phyloP scores from a whole-genome alignment of 1,284 basidiomycete genomes.

The Cryptococcus jaspeensis region DNA sequence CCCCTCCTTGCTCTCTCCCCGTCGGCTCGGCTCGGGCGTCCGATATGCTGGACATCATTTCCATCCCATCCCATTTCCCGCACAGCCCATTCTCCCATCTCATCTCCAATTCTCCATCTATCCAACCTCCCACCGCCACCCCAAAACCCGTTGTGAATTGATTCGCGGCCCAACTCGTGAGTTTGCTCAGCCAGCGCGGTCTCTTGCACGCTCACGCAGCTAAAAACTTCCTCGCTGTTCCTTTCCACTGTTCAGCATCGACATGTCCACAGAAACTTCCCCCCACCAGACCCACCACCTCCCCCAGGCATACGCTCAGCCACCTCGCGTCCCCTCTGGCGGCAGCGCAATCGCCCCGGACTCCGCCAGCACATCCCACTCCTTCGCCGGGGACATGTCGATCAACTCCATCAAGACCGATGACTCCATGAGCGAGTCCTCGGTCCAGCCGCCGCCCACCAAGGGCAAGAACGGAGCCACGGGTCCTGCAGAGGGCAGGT shows the following conservation, averaged over 20 bases:
- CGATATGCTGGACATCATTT: too few relatives aligned
- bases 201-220: too few relatives aligned
- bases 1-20: too few relatives aligned
- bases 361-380: slow-evolving; percentile 8
- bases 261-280: slow-evolving; percentile 21
- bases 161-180: too few relatives aligned
- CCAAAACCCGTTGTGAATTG: too few relatives aligned
- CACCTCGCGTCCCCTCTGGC: not conserved
- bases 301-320: not conserved
- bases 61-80: too few relatives aligned
- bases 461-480: slow-evolving; percentile 49
- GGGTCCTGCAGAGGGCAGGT: slow-evolving; percentile 47
- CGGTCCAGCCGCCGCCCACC: slow-evolving; percentile 7
- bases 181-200: too few relatives aligned
- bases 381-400: slow-evolving; percentile 12
- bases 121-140: not conserved
- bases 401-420: slow-evolving; percentile 18
- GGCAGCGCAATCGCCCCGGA: not conserved
- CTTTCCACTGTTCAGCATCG: not conserved
- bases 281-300: slow-evolving; percentile 17
- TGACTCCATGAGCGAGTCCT: slow-evolving; percentile 9
- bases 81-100: too few relatives aligned
- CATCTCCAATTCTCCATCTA: too few relatives aligned
- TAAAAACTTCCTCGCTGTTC: too few relatives aligned
- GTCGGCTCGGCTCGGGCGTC: too few relatives aligned